Percentiles rank a stretch among this genome's conserved stretches.
Evolutionary conservation across 345 rosid species (phyloP).

Genomic region (Pelargonium nanum): DNA sequence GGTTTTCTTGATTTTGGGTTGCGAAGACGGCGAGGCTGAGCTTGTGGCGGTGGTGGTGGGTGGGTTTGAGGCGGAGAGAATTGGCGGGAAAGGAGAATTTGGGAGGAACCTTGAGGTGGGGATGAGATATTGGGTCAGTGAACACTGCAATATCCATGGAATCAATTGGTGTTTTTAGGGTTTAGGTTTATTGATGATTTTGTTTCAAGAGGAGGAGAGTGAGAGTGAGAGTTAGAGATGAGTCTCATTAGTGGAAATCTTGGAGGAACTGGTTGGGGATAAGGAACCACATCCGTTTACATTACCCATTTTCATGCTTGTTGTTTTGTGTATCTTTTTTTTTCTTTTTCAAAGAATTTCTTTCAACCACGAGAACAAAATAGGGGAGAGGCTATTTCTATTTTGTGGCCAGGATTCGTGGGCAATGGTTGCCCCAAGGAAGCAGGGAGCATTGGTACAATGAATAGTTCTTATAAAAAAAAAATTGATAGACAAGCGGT

Average conservation of each 20-base stretch:
- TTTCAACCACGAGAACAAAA: no score
- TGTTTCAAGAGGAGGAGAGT: neutral
- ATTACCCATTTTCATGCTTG: neutral
- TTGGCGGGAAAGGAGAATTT: constrained; percentile 8
- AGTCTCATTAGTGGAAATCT: no score
- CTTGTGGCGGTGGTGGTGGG: constrained; percentile 6
- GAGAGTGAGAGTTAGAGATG: neutral
- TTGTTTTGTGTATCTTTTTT: neutral
- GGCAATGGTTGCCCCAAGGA: no score
- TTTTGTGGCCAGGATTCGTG: no score
- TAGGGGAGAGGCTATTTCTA: no score
- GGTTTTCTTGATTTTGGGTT: constrained; percentile 44
- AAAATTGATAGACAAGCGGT: no score
- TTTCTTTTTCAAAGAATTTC: neutral
- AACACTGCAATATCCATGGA: neutral
- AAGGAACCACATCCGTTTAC: neutral
- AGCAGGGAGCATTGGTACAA: no score
- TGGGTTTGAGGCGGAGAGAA: constrained; percentile 7
- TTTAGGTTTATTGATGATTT: neutral
- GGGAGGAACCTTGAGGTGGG: constrained; percentile 28
- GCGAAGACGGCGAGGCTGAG: constrained; percentile 20
- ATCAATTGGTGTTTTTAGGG: neutral
- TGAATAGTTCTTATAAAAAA: no score
- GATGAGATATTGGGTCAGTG: constrained; percentile 28
- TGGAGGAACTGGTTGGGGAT: neutral